Base-by-base conservation (phyloP, 805 yeast genomes). In the Candida lessepsii region DNA sequence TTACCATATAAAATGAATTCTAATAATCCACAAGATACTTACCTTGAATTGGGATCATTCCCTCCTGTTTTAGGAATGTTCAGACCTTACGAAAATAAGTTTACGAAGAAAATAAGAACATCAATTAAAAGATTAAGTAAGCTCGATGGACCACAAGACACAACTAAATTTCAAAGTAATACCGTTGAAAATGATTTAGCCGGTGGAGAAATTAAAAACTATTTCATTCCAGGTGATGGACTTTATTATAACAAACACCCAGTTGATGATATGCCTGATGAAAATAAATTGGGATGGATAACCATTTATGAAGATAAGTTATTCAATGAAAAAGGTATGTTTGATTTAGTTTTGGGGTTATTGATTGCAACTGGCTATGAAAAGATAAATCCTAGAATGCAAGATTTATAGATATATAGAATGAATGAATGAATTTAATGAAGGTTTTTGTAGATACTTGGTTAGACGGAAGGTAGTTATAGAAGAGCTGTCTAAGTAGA, bases 221-320 rank as follows among this genome's bases (percentile, higher is more conserved):
- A 64, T 50, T 70, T 58, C 41, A 54, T 54, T 11, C 70, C 80
- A 1, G 77, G 78, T n/a, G 86, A 80, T 57, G 86, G 86, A 2
- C 60, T 79, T 4, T 58, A 64, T 24, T 63, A 59, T 36, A 61
- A 64, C 45, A 44, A 35, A 8, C 66, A 67, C 39, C 80, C 84
- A 0, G 63, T 63, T 10, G 86, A 81, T 54, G 86, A 81, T 54
- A 64, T 74, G 3, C 85, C 86, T 0, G 77, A 75, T 53, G 78
- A 75, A 35, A 70, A 63, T 40, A 81, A 79, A 50, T 47, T 80
- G 24, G 86, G 86, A 0, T 81, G 86, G 86, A 56, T 81, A 2
- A 80, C 86, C 0, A 61, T 81, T 1, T 79, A 73, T 48, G 83
- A 80, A 17, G 75, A 75, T 15, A 44, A 42, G 4, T 20, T 61